Evolutionary conservation across 2,329 filamentous ascomycete genomes (phyloP).

Genomic region (Apiospora kogelbergensis): DNA sequence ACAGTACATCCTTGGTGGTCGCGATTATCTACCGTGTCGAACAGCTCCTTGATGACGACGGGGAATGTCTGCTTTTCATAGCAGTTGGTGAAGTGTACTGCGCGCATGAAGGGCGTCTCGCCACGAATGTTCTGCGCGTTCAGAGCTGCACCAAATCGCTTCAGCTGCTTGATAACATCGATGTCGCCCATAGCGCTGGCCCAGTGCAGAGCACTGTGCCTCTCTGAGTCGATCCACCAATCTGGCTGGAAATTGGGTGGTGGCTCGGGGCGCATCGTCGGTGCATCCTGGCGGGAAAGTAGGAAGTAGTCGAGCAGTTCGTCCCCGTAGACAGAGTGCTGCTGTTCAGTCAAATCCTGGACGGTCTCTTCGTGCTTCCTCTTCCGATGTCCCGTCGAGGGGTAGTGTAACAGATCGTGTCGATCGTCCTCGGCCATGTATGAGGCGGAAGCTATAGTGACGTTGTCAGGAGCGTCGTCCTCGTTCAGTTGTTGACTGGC

Average conservation of each 20-base stretch:
- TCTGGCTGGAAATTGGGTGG: slow-evolving; percentile 86
- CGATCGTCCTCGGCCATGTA: slow-evolving; percentile 83
- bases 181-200: slow-evolving; percentile 96
- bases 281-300: slow-evolving; percentile 76
- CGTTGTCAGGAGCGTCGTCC: slow-evolving; percentile 80
- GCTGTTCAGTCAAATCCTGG: slow-evolving; percentile 70
- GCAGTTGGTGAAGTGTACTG: slow-evolving; percentile 95
- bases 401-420: slow-evolving; percentile 62
- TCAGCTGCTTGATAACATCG: slow-evolving; percentile 84
- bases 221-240: slow-evolving; percentile 88
- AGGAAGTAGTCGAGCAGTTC: slow-evolving; percentile 96
- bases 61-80: slow-evolving; percentile 92
- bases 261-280: slow-evolving; percentile 71
- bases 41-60: slow-evolving; percentile 77
- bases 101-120: slow-evolving; percentile 92
- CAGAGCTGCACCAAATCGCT: slow-evolving; percentile 75
- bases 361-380: slow-evolving; percentile 70
- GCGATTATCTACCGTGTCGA: slow-evolving; percentile 75
- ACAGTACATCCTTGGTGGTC: slow-evolving; percentile 84
- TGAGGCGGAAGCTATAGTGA: slow-evolving; percentile 79
- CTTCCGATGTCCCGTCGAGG: slow-evolving; percentile 63
- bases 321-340: slow-evolving; percentile 89
- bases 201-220: slow-evolving; percentile 94
- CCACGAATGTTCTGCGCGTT: slow-evolving; percentile 69
- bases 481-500: slow-evolving; percentile 64